These are phyloP conservation scores for Chrysanthemum lavandulifolium DNA, from an alignment of 129 eudicot species.

Conservation along the genomic window DNA sequence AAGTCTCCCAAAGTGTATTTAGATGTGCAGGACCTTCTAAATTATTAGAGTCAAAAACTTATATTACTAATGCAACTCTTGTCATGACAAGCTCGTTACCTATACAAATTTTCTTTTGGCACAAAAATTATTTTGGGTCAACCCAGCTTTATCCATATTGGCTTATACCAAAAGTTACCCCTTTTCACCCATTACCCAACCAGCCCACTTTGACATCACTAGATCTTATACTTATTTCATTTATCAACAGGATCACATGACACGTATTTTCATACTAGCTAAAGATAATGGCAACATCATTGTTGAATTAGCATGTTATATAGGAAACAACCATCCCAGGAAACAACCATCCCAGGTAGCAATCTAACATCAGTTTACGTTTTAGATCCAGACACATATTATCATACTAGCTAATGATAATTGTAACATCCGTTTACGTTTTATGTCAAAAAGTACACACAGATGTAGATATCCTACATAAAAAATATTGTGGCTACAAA, in stretches of 20 bases:
- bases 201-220: neutral
- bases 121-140: no score
- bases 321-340: no score
- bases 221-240: neutral
- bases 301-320: no score
- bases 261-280: neutral
- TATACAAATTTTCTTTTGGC: no score
- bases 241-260: neutral
- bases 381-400: neutral
- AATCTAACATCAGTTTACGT: no score
- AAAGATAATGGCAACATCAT: neutral
- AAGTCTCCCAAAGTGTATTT: neutral
- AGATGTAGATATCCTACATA: constrained; percentile 7
- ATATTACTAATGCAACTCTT: no score
- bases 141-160: no score
- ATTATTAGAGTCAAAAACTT: no score
- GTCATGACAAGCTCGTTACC: no score
- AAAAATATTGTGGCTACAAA: constrained; percentile 2
- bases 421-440: neutral
- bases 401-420: neutral
- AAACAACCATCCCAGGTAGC: no score
- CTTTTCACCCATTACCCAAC: neutral
- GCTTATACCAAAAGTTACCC: neutral
- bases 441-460: neutral
- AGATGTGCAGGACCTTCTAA: no score